Evolutionary conservation across 139 green algal genomes (phyloP), one percentile per base, ranked within the genome.

Genomic region (Asterochloris sp.): DNA sequence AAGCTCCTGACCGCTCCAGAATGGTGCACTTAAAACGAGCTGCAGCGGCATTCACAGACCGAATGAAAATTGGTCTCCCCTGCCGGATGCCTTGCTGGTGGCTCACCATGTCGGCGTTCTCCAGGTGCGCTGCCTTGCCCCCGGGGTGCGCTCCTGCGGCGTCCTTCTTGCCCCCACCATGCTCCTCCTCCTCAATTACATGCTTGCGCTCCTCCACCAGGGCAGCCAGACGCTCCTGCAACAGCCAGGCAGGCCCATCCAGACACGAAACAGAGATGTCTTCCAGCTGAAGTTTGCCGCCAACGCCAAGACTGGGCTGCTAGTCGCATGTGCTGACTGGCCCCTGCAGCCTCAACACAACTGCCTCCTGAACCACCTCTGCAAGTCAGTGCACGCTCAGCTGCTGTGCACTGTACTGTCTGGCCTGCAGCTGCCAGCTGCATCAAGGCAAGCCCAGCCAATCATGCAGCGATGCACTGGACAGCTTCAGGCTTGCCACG

Each of bases 121-220:
- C 21, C 66, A 26, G 19, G 66, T 73, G 66, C 4, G 21, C 66
- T 21, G 21, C 66, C 21, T 24, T 24, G 66, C 66, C 66, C 21
- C 66, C 66, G 9, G 66, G 38, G 38, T 54, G 38, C 6, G 38
- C 38, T 54, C 38, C 38, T 54, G 69, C 69, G 17, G 69, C 29
- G 69, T 11, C 26, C 23, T 69, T 77, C 71, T 81, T 60, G 71
- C 47, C 76, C 61, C 54, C 67, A 64, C 76, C 73, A 16, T 61
- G 28, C 28, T 62, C 26, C 54, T 79, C 73, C 19, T 84, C 83
- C 11, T 94, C 89, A 54, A 93, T 80, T 28, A 96, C 83, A 19
- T 86, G 81, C 83, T 93, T 91, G 38, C 91, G 84, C 81, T 93
- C 86, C 54, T 94, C 90, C 19, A 95, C 81, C 76, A 96, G 86